Evolutionary conservation across 2,329 filamentous ascomycete species (phyloP), one percentile per base, ranked within the genome.

Genomic region (Pestalotiopsis sp.): DNA sequence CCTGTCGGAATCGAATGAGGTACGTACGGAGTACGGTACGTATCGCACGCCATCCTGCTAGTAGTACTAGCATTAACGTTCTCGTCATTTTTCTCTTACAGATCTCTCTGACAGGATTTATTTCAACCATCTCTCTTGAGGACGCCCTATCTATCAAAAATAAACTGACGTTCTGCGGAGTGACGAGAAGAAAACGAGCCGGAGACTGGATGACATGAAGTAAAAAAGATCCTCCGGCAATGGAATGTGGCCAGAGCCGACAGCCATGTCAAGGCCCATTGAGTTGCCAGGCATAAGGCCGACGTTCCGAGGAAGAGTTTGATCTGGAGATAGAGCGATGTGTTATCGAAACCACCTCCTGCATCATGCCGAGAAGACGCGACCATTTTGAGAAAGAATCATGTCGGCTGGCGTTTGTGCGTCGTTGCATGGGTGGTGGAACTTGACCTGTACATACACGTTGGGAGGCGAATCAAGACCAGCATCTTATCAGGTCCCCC

Each of bases 401-500:
- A 63, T 65, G 62, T 40, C 62, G 62, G 31, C 25, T 12, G 38
- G 40, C 38, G 64, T 62, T 17, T 41, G 41, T 23, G 52, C 61
- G 25, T 60, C 17, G 65, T 49, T 17, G 52, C 40, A 41, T 40
- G 49, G 64, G 65, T 66, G 36, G 65, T 52, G 31, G 31, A 36
- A 36, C 59, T 66, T 60, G 36, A 23, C 5, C 17, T 52, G 45
- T 52, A 52, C 17, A 52, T 7, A 52, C n/a, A 52, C 45, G 17
- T 52, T 23, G 45, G 17, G 45, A 52, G 45, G 20, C 45, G 45
- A 52, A 52, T 52, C 45, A 52, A 52, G 45, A 52, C 45, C 45
- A n/a, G 20, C 14, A 56, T 31, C 65, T 66, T 66, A 66, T 66
- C 65, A 38, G 31, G 56, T 25, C n/a, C 65, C 65, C 65, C 63